Evolutionary conservation across 306 rosid genomes (phyloP).

Genomic region (Geum urbanum): DNA sequence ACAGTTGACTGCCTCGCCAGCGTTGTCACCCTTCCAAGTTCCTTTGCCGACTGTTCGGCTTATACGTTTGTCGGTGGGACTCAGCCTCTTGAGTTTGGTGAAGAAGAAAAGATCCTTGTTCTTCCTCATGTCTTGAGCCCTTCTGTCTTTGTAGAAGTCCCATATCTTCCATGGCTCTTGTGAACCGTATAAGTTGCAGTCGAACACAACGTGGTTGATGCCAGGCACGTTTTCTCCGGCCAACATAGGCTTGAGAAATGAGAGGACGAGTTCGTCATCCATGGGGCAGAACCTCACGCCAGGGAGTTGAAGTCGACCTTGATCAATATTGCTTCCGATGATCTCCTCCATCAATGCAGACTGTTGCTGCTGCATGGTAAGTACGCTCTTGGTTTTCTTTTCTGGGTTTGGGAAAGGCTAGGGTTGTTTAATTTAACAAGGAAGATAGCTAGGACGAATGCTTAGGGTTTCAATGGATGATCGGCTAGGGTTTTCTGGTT

Average conservation of each 20-base stretch:
- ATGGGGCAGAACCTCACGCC: not conserved
- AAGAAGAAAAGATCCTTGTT: not conserved
- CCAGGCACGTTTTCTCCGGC: not conserved
- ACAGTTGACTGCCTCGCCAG: not conserved
- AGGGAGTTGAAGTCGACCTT: not conserved
- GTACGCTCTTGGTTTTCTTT: no score
- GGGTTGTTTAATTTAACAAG: not conserved
- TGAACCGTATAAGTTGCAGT: not conserved
- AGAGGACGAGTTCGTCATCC: not conserved
- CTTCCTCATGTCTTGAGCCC: not conserved
- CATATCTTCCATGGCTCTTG: conserved; percentile 11
- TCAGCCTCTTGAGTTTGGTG: not conserved
- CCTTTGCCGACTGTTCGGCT: not conserved
- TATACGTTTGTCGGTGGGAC: not conserved
- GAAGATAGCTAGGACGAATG: no score
- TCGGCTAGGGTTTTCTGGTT: no score
- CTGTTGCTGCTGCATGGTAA: not conserved
- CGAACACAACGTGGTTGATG: not conserved
- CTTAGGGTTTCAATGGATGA: no score
- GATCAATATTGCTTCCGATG: no score
- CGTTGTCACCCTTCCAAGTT: not conserved
- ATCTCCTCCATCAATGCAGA: not conserved
- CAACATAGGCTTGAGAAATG: not conserved
- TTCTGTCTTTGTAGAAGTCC: not conserved
- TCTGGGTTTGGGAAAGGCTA: not conserved